Conservation (phyloP, 1,139 yeast species). For the Hemisphaericaspora lyxosophila region DNA sequence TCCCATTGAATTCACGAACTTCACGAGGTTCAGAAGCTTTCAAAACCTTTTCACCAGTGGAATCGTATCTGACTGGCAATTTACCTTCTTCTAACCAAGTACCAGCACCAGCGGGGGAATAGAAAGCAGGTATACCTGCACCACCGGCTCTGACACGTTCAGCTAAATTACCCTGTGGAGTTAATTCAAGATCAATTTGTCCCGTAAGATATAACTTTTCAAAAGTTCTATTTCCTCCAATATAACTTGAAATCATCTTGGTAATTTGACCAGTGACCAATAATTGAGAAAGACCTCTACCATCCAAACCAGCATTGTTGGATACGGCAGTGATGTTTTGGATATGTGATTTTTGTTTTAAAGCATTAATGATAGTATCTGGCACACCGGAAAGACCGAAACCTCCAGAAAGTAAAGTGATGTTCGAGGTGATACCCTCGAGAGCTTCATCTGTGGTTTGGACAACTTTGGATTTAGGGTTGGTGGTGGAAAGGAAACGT, state of each 20-base stretch:
- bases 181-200: constrained; percentile 43
- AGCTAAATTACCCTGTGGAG: constrained; percentile 53
- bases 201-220: constrained; percentile 44
- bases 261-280: constrained; percentile 44
- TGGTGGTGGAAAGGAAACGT: constrained; percentile 9
- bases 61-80: constrained; percentile 42
- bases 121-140: constrained; percentile 52
- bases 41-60: constrained; percentile 32
- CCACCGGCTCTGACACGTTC: constrained; percentile 52
- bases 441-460: constrained; percentile 29
- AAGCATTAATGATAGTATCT: constrained; percentile 43
- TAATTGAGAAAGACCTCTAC: constrained; percentile 43
- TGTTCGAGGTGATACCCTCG: constrained; percentile 29
- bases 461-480: constrained; percentile 20
- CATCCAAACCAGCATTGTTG: constrained; percentile 52
- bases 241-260: constrained; percentile 48
- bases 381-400: constrained; percentile 52
- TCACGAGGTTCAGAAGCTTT: constrained; percentile 40
- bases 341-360: constrained; percentile 30
- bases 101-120: constrained; percentile 50
- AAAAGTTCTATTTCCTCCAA: constrained; percentile 47
- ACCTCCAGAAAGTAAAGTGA: constrained; percentile 44
- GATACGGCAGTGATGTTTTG: constrained; percentile 45
- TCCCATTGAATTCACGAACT: constrained; percentile 41
- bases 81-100: constrained; percentile 53